Evolutionary conservation across 495 filamentous ascomycete genomes (phyloP).

Genomic region (Articulospora tetracladia): DNA sequence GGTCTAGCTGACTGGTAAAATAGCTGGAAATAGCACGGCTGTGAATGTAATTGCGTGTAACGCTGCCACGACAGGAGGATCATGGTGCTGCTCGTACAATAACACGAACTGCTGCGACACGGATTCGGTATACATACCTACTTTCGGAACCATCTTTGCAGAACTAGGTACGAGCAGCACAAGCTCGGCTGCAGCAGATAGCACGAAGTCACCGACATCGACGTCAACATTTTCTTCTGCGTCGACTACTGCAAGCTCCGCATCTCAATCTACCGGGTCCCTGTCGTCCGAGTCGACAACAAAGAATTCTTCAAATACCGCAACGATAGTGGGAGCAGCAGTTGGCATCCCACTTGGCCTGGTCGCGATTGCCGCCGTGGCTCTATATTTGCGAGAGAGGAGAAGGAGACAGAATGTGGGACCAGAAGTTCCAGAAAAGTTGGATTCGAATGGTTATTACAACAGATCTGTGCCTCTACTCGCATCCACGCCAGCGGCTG

Average conservation of each 20-base stretch:
- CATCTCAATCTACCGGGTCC: neutral
- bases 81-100: slow-evolving; percentile 13
- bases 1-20: neutral
- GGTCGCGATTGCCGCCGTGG: neutral
- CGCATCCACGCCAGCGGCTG: too few relatives aligned
- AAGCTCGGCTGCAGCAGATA: neutral
- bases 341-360: neutral
- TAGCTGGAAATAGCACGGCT: slow-evolving; percentile 10
- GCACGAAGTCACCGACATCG: neutral
- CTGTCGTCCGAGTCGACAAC: neutral
- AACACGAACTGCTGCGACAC: slow-evolving; percentile 4
- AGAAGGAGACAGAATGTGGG: neutral
- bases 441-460: too few relatives aligned
- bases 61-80: slow-evolving; percentile 2
- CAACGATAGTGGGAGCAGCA: neutral
- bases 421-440: neutral
- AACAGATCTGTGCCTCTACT: too few relatives aligned
- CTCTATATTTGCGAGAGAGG: neutral
- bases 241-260: neutral
- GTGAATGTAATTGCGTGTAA: slow-evolving; percentile 8
- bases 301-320: neutral
- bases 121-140: neutral
- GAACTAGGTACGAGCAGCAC: slow-evolving; percentile 5
- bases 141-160: slow-evolving; percentile 11
- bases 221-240: neutral